Evolutionary conservation across 768 basidiomycete species (phyloP).

Genomic region (Phlebiopsis gigantea): DNA sequence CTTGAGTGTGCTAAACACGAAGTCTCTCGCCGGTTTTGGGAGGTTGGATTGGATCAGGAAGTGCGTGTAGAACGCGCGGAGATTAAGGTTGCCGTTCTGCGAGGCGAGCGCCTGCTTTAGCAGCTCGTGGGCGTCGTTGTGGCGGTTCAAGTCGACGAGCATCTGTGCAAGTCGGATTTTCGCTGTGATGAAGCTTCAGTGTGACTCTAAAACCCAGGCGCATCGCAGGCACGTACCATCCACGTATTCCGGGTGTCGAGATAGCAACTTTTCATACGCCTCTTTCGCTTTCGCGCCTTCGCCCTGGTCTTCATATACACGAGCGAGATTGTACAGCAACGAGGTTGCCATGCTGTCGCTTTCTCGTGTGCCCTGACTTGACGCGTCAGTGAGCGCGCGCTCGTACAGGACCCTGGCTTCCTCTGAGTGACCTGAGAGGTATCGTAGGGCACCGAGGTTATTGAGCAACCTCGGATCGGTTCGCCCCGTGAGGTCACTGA

Average conservation of each 20-base stretch:
- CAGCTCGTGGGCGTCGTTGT: conserved; percentile 80
- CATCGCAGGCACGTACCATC: conserved; percentile 61
- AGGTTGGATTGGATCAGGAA: conserved; percentile 81
- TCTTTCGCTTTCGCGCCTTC: conserved; percentile 70
- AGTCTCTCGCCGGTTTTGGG: conserved; percentile 73
- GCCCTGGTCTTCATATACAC: conserved; percentile 84
- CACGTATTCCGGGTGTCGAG: conserved; percentile 92
- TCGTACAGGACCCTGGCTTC: conserved; percentile 50
- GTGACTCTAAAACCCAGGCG: neutral
- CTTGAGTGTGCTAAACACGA: conserved; percentile 85
- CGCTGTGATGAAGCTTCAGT: conserved; percentile 40
- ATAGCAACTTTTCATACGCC: conserved; percentile 81
- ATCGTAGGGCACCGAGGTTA: conserved; percentile 37
- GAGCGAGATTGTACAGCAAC: conserved; percentile 86
- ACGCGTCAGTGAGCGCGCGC: conserved; percentile 58
- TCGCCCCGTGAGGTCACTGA: conserved; percentile 53
- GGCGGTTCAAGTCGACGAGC: conserved; percentile 59
- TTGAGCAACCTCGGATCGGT: conserved; percentile 61
- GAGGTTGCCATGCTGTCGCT: conserved; percentile 75
- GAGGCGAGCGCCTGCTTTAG: conserved; percentile 86
- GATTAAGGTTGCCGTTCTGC: conserved; percentile 71
- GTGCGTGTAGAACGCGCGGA: conserved; percentile 90
- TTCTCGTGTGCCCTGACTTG: conserved; percentile 37
- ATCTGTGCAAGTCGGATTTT: conserved; percentile 90
- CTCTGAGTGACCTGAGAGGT: conserved; percentile 38